Evolutionary conservation across 1,139 yeast species (phyloP), one percentile per base, ranked within the genome.

Genomic region (Candida sp.): DNA sequence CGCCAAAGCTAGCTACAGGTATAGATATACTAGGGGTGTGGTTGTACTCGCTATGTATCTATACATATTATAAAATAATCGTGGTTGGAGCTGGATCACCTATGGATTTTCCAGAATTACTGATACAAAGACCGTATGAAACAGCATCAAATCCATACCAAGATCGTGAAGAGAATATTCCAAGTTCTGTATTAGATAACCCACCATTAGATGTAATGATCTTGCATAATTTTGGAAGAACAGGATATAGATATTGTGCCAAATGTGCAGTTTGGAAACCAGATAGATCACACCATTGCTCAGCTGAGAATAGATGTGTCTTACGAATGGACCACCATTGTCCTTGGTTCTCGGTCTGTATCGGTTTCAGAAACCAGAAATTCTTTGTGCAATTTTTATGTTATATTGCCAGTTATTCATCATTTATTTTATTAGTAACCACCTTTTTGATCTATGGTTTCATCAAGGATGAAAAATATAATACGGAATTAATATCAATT

Each of bases 261-360:
- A 87, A 84, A 52, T 93, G 99, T 62, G 60, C 68, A 38, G 84
- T 81, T 40, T 90, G 97, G 96, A 93, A 93, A 60, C 99, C 99
- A 0, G 98, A 93, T 61, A 68, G 99, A 45, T 78, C 88, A 46
- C 99, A 93, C 59, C 98, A 93, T 62, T 93, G 99, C 48, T 83
- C 88, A 0, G 65, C 79, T 19, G 81, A 93, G 50, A 77, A 81
- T 8, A 68, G 66, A 44, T 93, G 99, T 62, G 75, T 87, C 1
- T 71, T 93, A 44, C 71, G 77, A 49, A 85, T 85, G 93, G 95
- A 86, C 64, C 99, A 93, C 59, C 95, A 87, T 63, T 93, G 99
- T 60, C 98, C 99, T 0, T 93, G 99, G 99, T 90, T 91, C 61
- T 82, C 96, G 1, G 73, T 81, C 5, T 91, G 99, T 61, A 79